phyloP scores from a whole-genome alignment of 2,329 filamentous ascomycete species.

The Fusarium sp. region DNA sequence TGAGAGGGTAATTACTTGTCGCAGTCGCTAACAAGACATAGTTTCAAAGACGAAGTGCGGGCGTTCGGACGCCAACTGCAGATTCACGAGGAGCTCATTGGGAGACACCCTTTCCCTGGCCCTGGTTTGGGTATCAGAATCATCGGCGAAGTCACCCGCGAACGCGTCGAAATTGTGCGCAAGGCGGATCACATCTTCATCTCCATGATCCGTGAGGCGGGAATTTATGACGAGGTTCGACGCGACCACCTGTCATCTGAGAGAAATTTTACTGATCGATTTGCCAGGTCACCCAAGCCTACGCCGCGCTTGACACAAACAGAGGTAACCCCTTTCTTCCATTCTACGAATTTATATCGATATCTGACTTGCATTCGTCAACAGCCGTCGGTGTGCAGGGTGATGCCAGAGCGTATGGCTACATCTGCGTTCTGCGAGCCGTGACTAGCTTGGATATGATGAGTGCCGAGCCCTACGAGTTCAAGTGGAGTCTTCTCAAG shows the following conservation, averaged over 20 bases:
- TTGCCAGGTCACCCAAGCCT: conserved; percentile 42
- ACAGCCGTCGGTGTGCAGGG: conserved; percentile 50
- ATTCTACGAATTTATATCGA: neutral
- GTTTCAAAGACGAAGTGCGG: conserved; percentile 80
- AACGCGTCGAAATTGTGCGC: conserved; percentile 78
- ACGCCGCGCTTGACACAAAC: conserved; percentile 40
- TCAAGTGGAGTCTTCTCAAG: conserved; percentile 12
- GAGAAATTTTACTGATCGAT: neutral
- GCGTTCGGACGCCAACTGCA: conserved; percentile 45
- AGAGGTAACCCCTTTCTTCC: conserved; percentile 8
- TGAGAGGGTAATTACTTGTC: neutral
- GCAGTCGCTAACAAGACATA: conserved; percentile 7
- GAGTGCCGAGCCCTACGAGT: conserved; percentile 65
- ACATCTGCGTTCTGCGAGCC: conserved; percentile 45
- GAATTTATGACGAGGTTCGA: conserved; percentile 58
- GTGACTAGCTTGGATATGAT: conserved; percentile 65
- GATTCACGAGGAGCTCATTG: conserved; percentile 41
- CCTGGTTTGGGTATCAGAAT: neutral
- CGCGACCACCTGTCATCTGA: conserved; percentile 2
- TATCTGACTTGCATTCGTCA: conserved; percentile 8
- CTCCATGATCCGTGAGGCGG: conserved; percentile 73
- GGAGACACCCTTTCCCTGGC: conserved; percentile 76
- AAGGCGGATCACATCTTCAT: conserved; percentile 79
- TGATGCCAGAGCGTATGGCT: neutral
- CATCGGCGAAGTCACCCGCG: conserved; percentile 73